phyloP scores from a whole-genome alignment of 2,329 filamentous ascomycete genomes.

The Stemphylium vesicarium region DNA sequence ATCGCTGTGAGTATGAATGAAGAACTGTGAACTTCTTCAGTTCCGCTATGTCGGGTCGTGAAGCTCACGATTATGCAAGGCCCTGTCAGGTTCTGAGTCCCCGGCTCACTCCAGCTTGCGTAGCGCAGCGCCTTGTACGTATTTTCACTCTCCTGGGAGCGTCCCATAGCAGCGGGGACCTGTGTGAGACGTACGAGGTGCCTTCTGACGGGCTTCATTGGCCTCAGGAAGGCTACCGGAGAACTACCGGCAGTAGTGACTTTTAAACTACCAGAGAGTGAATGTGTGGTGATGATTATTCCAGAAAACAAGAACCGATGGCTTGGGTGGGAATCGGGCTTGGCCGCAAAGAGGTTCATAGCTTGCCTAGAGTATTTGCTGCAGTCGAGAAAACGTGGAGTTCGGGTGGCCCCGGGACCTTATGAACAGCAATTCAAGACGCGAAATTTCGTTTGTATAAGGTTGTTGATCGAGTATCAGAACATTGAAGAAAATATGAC shows the following conservation, averaged over 20 bases:
- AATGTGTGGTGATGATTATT: not conserved
- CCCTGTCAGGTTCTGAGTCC: not conserved
- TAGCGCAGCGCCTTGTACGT: not conserved
- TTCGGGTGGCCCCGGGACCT: not conserved
- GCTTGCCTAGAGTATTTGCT: not conserved
- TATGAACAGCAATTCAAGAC: not conserved
- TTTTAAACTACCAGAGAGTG: not conserved
- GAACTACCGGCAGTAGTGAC: not conserved
- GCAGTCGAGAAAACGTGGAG: not conserved
- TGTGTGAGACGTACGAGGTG: not conserved
- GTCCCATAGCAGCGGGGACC: not conserved
- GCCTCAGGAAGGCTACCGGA: not conserved
- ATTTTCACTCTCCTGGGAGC: conserved; percentile 2
- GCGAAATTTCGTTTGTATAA: not conserved
- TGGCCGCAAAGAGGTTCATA: not conserved
- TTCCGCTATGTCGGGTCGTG: not conserved
- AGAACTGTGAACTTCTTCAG: not conserved
- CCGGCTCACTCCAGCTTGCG: not conserved
- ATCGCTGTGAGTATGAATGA: not conserved
- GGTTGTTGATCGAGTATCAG: not conserved
- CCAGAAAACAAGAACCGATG: not conserved
- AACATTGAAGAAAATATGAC: not conserved
- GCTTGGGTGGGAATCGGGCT: not conserved
- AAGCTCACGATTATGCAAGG: not conserved
- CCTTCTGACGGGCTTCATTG: not conserved